phyloP scores from a whole-genome alignment of 129 eudicot genomes.

The Scalesia atractyloides region DNA sequence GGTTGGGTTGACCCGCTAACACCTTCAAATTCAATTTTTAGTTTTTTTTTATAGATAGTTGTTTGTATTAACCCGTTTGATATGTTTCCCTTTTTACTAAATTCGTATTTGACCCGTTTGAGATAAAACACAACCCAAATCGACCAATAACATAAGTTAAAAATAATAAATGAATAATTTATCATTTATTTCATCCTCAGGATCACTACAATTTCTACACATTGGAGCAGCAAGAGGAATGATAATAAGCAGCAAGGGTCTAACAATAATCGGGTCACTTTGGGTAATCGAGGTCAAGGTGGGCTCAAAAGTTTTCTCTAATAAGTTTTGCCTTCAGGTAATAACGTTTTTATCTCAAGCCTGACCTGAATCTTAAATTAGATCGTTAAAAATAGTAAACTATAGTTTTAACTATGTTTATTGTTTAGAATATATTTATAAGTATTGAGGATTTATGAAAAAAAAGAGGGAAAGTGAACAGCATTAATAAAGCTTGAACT shows the following conservation, averaged over 20 bases:
- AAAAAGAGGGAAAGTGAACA: too few relatives aligned
- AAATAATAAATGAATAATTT: not conserved
- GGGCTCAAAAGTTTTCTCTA: too few relatives aligned
- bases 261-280: not conserved
- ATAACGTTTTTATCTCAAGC: too few relatives aligned
- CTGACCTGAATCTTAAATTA: too few relatives aligned
- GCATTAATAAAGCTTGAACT: too few relatives aligned
- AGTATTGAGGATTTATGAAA: too few relatives aligned
- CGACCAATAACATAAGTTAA: not conserved
- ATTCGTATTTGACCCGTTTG: not conserved
- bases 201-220: constrained; percentile 19
- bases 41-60: not conserved
- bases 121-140: not conserved
- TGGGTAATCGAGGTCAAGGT: too few relatives aligned
- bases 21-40: not conserved
- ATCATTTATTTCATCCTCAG: constrained; percentile 14
- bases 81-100: not conserved
- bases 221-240: constrained; percentile 16
- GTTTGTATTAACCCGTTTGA: not conserved
- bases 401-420: too few relatives aligned
- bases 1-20: not conserved
- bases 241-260: constrained; percentile 11
- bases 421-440: too few relatives aligned
- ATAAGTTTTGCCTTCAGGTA: too few relatives aligned
- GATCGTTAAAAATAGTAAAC: too few relatives aligned